A percentile compares a stretch with the other conserved stretches of the same genome.
phyloP scores from a whole-genome alignment of 176 grass and related monocot genomes.

The Stipa capillata region DNA sequence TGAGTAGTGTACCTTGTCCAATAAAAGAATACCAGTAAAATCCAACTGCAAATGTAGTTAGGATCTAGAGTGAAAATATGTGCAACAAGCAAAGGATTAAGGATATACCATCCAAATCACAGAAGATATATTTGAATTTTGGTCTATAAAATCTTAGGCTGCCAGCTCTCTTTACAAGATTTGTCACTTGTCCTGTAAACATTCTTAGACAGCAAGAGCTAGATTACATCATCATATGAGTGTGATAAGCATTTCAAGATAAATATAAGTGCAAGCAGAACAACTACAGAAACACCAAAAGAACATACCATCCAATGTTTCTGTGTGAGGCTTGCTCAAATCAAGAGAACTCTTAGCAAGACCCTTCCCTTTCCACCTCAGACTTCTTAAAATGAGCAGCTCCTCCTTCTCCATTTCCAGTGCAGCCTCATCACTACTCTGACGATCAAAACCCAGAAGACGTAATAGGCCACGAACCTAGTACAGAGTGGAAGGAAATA shows the following conservation, averaged over 20 bases:
- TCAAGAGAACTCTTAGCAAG: constrained; percentile 38
- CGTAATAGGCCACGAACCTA: constrained; percentile 85
- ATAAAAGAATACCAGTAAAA: constrained; percentile 5
- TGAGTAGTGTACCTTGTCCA: constrained; percentile 82
- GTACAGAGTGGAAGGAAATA: not conserved
- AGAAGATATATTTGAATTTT: constrained; percentile 94
- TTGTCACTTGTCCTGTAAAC: constrained; percentile 56
- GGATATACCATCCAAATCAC: constrained; percentile 91
- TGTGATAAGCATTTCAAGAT: constrained; percentile 14
- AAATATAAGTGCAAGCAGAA: constrained; percentile 1
- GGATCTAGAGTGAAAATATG: constrained; percentile 13
- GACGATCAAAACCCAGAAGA: constrained; percentile 81
- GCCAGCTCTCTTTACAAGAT: constrained; percentile 51
- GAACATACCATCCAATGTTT: constrained; percentile 52
- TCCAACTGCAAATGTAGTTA: not conserved
- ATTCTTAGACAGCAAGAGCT: constrained; percentile 52
- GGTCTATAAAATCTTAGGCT: constrained; percentile 92
- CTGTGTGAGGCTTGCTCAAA: constrained; percentile 31
- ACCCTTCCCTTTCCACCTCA: constrained; percentile 78
- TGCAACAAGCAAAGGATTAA: constrained; percentile 2
- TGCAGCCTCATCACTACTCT: constrained; percentile 60
- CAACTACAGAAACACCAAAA: constrained; percentile 3
- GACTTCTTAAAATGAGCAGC: constrained; percentile 66
- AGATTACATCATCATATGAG: constrained; percentile 31
- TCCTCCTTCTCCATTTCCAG: constrained; percentile 82